Base-by-base conservation (phyloP, 306 rosid species). In the Cucurbita ficifolia region DNA sequence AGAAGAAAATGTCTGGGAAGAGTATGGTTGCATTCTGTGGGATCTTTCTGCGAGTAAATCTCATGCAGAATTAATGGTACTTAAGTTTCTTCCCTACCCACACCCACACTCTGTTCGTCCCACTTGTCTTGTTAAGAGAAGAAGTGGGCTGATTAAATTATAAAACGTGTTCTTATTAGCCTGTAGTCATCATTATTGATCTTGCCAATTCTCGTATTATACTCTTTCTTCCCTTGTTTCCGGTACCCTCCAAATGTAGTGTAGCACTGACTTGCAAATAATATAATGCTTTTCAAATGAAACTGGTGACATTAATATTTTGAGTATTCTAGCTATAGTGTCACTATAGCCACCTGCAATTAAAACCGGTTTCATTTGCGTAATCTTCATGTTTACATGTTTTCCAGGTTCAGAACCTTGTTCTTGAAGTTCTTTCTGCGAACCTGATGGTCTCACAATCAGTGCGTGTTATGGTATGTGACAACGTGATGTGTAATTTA, bases 61-160 rank as follows among this genome's bases (percentile, higher is more conserved):
- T 51, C 96, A 90, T 75, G 97, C 98, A 10, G 96, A 93, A 80
- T 82, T 93, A 72, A 90, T 90, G 98, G 98, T 93, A 85, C 11
- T 68, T 62, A 52, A 42, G 36, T 12, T 81, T 61, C 59, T 72
- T 56, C 9, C 61, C 16, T 3, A 5, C 36, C 14, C 17, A 10
- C 61, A 10, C 16, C 14, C 35, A 22, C 61, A 22, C 61, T 10
- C 61, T 18, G 70, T 63, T 40, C 22, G 40, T 14, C 4, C 35
- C 50, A 4, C 13, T 39, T 63, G 16, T 63, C 22, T 63, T 63
- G 50, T 39, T 38, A 38, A 40, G 50, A 63, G 1, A 40, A 7
- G 18, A 36, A 36, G 69, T 8, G 42, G 45, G 46, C 13, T 38
- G 19, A 59, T 33, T 16, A 38, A 35, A 36, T 36, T 61, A 36